phyloP scores from a whole-genome alignment of 2,329 filamentous ascomycete genomes.

The Parastagonospora avenae region DNA sequence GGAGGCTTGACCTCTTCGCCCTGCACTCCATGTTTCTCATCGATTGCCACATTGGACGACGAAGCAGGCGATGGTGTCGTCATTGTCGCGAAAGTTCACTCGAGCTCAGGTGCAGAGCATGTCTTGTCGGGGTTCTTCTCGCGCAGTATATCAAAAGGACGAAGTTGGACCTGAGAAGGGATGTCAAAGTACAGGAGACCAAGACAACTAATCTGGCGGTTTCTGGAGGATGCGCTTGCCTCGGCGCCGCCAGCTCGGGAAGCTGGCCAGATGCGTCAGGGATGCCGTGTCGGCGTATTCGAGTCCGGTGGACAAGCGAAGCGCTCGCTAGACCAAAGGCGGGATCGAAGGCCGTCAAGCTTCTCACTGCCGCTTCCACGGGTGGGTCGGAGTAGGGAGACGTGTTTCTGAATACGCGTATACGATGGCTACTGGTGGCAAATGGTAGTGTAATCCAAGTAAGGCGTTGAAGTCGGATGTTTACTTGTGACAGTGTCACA shows the following conservation, averaged over 20 bases:
- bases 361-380: background rate
- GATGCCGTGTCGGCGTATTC: background rate
- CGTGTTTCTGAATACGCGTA: slow-evolving; percentile 2
- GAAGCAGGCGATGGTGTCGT: slow-evolving; percentile 14
- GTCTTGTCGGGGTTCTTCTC: slow-evolving; percentile 8
- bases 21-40: slow-evolving; percentile 30
- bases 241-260: slow-evolving; percentile 1
- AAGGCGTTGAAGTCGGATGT: background rate
- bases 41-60: slow-evolving; percentile 18
- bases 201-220: slow-evolving; percentile 1
- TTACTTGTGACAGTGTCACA: background rate
- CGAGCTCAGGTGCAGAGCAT: slow-evolving; percentile 16
- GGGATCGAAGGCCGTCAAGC: slow-evolving; percentile 1
- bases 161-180: background rate
- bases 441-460: background rate
- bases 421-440: background rate
- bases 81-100: background rate
- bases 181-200: slow-evolving; percentile 1
- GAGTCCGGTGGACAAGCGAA: slow-evolving; percentile 1
- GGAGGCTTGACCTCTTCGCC: slow-evolving; percentile 28
- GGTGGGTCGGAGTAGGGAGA: background rate
- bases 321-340: background rate
- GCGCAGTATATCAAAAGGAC: background rate
- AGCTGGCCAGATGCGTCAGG: background rate
- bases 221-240: background rate